Evolutionary conservation across 1,284 basidiomycete genomes (phyloP).

Genomic region (Moesziomyces sp.): DNA sequence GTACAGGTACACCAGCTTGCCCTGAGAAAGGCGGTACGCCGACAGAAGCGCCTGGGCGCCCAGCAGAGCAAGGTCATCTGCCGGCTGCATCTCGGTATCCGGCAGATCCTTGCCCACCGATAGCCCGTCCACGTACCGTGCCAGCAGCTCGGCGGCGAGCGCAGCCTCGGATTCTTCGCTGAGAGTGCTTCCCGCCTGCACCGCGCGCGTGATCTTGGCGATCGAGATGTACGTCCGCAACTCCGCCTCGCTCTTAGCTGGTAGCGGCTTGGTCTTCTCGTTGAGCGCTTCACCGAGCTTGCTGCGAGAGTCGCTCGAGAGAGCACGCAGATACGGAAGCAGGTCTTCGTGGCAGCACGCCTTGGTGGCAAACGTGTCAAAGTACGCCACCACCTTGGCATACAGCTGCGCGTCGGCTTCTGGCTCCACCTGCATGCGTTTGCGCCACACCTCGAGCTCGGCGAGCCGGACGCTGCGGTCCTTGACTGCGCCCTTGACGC

Average conservation of each 20-base stretch:
- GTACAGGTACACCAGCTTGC: constrained; percentile 13
- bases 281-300: constrained; percentile 7
- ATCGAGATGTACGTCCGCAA: constrained; percentile 40
- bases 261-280: constrained; percentile 2
- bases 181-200: constrained; percentile 12
- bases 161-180: constrained; percentile 17
- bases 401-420: constrained; percentile 14
- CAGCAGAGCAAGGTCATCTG: constrained; percentile 83
- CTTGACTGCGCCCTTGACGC: constrained; percentile 75
- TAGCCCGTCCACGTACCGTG: constrained; percentile 74
- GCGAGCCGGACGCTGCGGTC: constrained; percentile 78
- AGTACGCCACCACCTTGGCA: constrained; percentile 71
- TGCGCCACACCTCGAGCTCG: constrained; percentile 70
- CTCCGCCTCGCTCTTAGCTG: constrained; percentile 25
- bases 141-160: constrained; percentile 7
- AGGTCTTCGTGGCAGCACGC: constrained; percentile 87
- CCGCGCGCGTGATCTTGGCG: constrained; percentile 37
- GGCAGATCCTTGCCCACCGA: constrained; percentile 75
- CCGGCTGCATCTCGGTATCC: constrained; percentile 83
- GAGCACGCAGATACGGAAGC: constrained; percentile 73
- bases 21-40: constrained; percentile 60
- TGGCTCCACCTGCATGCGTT: constrained; percentile 1
- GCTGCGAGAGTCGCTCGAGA: constrained; percentile 69
- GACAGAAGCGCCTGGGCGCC: constrained; percentile 77
- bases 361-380: constrained; percentile 79